phyloP scores from a whole-genome alignment of 352 stramenopile species.

The Phytophthora sansomeana region DNA sequence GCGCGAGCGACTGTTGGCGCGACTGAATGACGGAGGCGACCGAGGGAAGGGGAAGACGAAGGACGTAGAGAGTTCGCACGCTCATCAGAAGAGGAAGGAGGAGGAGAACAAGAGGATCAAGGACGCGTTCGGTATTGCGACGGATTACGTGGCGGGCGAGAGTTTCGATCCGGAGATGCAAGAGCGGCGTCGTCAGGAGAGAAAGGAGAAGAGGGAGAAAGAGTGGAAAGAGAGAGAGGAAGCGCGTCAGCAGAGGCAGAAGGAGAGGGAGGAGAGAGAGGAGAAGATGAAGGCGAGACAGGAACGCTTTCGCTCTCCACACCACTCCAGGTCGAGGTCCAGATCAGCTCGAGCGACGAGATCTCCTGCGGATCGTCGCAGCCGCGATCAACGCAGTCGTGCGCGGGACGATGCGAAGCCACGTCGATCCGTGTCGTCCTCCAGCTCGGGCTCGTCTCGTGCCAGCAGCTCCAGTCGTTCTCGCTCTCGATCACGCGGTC shows the following conservation, averaged over 20 bases:
- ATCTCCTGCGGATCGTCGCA: conserved; percentile 15
- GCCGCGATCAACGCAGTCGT: conserved; percentile 23
- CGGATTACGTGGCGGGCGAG: conserved; percentile 76
- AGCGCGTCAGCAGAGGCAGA: conserved; percentile 37
- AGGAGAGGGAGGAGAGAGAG: conserved; percentile 52
- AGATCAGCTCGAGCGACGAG: conserved; percentile 28
- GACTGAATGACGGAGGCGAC: conserved; percentile 22
- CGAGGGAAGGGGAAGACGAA: conserved; percentile 13
- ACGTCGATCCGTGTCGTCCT: conserved; percentile 29
- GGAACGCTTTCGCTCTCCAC: conserved; percentile 39
- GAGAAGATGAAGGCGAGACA: conserved; percentile 34
- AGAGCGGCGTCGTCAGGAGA: conserved; percentile 65
- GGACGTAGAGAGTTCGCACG: conserved; percentile 58
- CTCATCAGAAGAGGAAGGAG: conserved; percentile 65
- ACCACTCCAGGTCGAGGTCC: conserved; percentile 24
- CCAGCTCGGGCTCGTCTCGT: conserved; percentile 35
- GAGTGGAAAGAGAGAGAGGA: conserved; percentile 63
- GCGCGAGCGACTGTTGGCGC: conserved; percentile 60
- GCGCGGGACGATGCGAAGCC: conserved; percentile 17
- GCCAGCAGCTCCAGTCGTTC: conserved; percentile 29
- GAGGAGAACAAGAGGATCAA: conserved; percentile 76
- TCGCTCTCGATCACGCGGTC: conserved; percentile 32
- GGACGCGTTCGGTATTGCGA: conserved; percentile 73
- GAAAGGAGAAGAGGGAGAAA: conserved; percentile 47
- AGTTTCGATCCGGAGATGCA: conserved; percentile 84